Base-by-base conservation (phyloP, 345 rosid species). In the Conringia planisiliqua region DNA sequence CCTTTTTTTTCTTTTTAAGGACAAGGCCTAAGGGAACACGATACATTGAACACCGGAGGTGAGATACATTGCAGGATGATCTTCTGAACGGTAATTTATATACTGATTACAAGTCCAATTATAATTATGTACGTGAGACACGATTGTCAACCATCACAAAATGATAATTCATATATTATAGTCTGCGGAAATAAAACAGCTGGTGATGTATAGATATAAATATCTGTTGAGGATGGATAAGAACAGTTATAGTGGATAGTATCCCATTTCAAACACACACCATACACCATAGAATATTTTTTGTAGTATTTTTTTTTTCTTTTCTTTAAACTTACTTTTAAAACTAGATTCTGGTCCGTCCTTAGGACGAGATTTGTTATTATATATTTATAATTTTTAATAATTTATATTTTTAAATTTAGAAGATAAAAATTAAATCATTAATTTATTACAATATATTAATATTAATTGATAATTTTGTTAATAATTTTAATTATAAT, bases 191-290 rank as follows among this genome's bases (percentile, higher is more conserved):
- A 18, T 11, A 18, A 46, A 22, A 50, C 7, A 8, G n/a, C 33
- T 44, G 66, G 13, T 17, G 46, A 32, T 10, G 22, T 35, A 27
- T 27, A 48, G 18, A 22, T 47, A 47, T 17, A 54, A 16, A 3
- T 35, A 39, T 44, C 32, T 71, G 18, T 24, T 1, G 51, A 62
- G 11, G 18, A 63, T 56, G 63, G 65, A 64, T 30, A 30, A 33
- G 38, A 33, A 58, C 58, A 59, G n/a, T 5, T 9, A 52, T 52
- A 29, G 42, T 63, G 47, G 74, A 46, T 42, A 42, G 14, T 52
- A 10, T 39, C 42, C 36, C 36, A 73, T 20, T 22, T 72, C 56
- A 73, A 55, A 36, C 47, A 44, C 66, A 65, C 67, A 35, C 27
- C 66, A 70, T 42, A 48, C 56, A 58, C 42, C 16, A 67, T 40